phyloP scores from a whole-genome alignment of 306 rosid species.

The Mimosa bimucronata region DNA sequence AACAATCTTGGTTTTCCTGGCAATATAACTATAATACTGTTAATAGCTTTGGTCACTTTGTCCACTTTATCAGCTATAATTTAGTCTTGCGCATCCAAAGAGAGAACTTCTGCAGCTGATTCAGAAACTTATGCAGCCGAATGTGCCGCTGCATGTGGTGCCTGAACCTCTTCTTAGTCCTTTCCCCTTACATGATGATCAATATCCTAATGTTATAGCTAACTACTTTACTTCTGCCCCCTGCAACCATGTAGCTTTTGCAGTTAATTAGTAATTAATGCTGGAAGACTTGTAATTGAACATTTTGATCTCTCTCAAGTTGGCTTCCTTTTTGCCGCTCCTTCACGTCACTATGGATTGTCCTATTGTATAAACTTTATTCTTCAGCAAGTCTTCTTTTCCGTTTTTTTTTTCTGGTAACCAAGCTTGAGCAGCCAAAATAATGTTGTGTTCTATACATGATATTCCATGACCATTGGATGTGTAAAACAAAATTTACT shows the following conservation, averaged over 20 bases:
- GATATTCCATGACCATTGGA: neutral
- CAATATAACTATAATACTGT: constrained; percentile 39
- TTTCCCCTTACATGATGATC: neutral
- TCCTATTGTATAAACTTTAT: neutral
- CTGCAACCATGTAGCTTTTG: constrained; percentile 9
- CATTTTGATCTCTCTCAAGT: constrained; percentile 24
- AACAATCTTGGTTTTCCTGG: constrained; percentile 38
- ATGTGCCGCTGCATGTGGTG: constrained; percentile 68
- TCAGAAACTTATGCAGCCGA: constrained; percentile 56
- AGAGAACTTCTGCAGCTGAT: constrained; percentile 49
- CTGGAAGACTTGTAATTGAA: constrained; percentile 19
- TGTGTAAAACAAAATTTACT: neutral
- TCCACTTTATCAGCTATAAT: constrained; percentile 54
- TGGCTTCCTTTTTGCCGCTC: neutral
- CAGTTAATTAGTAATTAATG: neutral
- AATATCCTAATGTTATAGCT: neutral
- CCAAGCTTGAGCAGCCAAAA: neutral
- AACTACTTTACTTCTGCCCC: constrained; percentile 18
- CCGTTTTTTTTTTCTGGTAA: neutral
- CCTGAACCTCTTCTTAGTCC: too few relatives aligned
- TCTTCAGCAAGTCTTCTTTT: neutral
- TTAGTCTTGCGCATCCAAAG: constrained; percentile 71
- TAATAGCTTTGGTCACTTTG: constrained; percentile 51
- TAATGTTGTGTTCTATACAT: neutral
- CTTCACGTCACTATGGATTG: constrained; percentile 1